Evolutionary conservation across 805 yeast genomes (phyloP), one percentile per base, ranked within the genome.

Genomic region (Kurtzmaniella fragi): DNA sequence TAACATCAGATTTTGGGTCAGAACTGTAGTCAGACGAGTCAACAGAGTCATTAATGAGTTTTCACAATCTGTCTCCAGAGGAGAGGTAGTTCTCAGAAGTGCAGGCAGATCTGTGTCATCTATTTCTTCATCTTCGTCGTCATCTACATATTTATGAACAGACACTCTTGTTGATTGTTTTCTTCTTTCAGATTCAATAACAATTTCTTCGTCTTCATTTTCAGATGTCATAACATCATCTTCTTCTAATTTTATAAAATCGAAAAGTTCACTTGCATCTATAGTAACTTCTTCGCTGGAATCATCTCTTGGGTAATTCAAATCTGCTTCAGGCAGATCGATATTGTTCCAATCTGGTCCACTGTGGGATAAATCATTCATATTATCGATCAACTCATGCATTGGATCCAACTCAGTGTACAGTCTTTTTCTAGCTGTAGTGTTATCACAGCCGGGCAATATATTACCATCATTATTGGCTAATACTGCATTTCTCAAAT

Each of bases 11-110:
- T 53, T 57, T 37, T 52, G 54, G 35, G 70, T 61, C 5, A 66
- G 58, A 4, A 65, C 68, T 2, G 72, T 67, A 17, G 72, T 68
- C 10, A 71, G 64, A 38, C 73, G 45, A 0, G 73, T 68, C 37
- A 67, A 53, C 8, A 65, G 48, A 14, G 62, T 48, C 72, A 67
- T 67, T 36, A 67, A 52, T 36, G 63, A 58, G 41, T 62, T 56
- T 25, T 56, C 60, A n/a, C 39, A 17, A 43, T 56, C 61, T 10
- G 53, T 48, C 38, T 61, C 68, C 11, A 57, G 50, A 3, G 72
- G 71, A 11, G 70, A 63, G 4, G 66, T 59, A 27, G 68, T 64
- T 32, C 71, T 52, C 16, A 69, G 62, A 25, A 67, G 54, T 20
- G 48, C 47, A 15, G 58, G 53, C 9, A 58, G 51, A 36, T 53